Base-by-base conservation (phyloP, 306 rosid genomes). In the Leucaena leucocephala region DNA sequence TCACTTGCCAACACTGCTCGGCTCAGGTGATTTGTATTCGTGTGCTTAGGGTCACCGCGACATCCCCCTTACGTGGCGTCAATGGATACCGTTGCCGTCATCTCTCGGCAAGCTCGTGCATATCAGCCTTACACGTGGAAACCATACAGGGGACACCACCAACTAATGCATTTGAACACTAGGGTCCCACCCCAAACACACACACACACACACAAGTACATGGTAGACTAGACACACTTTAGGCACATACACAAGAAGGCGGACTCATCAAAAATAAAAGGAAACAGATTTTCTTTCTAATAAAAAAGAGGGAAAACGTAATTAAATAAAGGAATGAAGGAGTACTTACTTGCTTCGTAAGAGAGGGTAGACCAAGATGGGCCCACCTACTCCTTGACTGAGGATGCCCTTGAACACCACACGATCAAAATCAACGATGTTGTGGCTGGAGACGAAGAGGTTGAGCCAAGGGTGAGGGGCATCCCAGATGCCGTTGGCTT, bases 391-490 rank as follows among this genome's bases (percentile, higher is more conserved):
- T 2, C 99, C 99, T 2, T 87, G 71, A 72, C 86, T 88, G 34
- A 96, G 90, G 78, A 96, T 84, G 15, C 72, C 76, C 87, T 91
- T 93, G 77, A 96, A 91, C 68, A 79, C 94, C 85, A 90, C 97
- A 7, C 91, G 86, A 84, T 96, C 93, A 14, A 96, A 96, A 6
- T 88, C 85, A n/a, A 75, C 74, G 2, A 96, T 84, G 75, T 84
- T 68, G 11, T 96, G 83, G 17, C 88, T 88, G 0, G 98, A 91
- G 15, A 96, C 93, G 63, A 96, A 90, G 55, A 96, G 13, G 89
- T 96, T 96, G 10, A 96, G 62, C 99, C 99, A 96, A 0, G 99
- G 99, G 75, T 96, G 99, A 9, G 99, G 98, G 0, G 96, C 83
- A 64, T 96, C 93, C 99, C 99, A 95, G 0, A 83, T 80, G 1